Base-by-base conservation (phyloP, 1,139 yeast species). In the Oligophagozyma castellii region DNA sequence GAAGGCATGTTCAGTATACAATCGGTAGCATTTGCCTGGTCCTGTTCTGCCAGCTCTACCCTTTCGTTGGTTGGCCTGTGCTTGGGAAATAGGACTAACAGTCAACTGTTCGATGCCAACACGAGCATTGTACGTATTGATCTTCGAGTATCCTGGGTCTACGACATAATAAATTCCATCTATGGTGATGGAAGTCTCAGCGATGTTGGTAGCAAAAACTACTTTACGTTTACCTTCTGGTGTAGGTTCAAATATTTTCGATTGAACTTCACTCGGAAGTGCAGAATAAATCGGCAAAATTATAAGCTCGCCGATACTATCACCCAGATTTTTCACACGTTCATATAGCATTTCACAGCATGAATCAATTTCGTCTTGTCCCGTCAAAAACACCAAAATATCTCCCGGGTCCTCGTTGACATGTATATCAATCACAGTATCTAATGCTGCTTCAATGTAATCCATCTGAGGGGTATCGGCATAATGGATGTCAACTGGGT, bases 31-130 rank as follows among this genome's bases (percentile, higher is more conserved):
- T 50, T 83, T 84, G 1, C 98, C 98, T 0, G 96, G 93, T 0
- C 94, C 94, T 4, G 84, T 80, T 59, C 98, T 73, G 5, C 98
- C 98, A 0, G 96, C 98, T 56, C 98, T 70, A 33, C 98, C 98
- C 1, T 95, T 92, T 37, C 99, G 61, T 56, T 89, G 99, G 40
- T 84, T 86, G 0, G 95, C 95, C 20, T 93, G 81, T 0, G 98
- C 98, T 37, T 78, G 67, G 0, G 96, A 86, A 40, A 95, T 83
- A 0, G 94, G 89, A 0, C 72, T 72, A 1, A 83, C 84, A 10
- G 77, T 76, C 36, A 92, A 62, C 34, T 83, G 75, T 44, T 86
- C 96, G 86, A 89, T 81, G 2, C 95, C 95, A 0, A 89, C 72
- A 5, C 73, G 56, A 1, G 95, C 76, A 44, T 81, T 81, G 53